These are phyloP conservation scores for Candida nanaspora DNA, from an alignment of 805 yeast species.

Conservation along the genomic window DNA sequence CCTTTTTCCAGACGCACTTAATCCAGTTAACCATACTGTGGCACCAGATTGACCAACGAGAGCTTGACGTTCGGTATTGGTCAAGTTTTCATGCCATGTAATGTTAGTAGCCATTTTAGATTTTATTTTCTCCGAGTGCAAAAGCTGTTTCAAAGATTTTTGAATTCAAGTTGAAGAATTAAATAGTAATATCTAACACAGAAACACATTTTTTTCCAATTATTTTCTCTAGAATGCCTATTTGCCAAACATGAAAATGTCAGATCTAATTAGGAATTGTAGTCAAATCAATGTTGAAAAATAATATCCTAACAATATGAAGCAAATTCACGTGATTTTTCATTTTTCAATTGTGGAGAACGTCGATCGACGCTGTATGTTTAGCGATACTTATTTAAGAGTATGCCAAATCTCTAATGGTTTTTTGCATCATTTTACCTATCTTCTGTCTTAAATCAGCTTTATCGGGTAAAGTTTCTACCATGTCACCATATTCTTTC, in stretches of 20 bases:
- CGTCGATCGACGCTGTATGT: too few species aligned
- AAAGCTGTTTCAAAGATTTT: slow-evolving; percentile 1
- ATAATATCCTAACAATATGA: not conserved
- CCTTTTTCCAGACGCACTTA: slow-evolving; percentile 88
- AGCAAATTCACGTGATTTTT: slow-evolving; percentile 1
- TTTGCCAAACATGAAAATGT: too few species aligned
- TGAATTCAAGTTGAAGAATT: slow-evolving; percentile 2
- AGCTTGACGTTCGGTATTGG: slow-evolving; percentile 70
- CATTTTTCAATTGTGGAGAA: not conserved
- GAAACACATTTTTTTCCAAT: too few species aligned
- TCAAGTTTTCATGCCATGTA: slow-evolving; percentile 91
- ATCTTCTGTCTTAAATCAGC: not conserved
- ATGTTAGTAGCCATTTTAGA: slow-evolving; percentile 82
- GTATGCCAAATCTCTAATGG: slow-evolving; percentile 7
- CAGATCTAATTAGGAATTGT: too few species aligned
- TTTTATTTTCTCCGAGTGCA: too few species aligned
- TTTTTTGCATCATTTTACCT: slow-evolving; percentile 5
- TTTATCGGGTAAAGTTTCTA: slow-evolving; percentile 14
- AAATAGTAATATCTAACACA: slow-evolving; percentile 3
- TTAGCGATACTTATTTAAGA: too few species aligned
- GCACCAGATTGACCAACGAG: slow-evolving; percentile 78
- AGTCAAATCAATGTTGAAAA: too few species aligned
- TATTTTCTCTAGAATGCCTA: too few species aligned
- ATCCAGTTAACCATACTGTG: slow-evolving; percentile 92
- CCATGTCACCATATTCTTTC: slow-evolving; percentile 24